These are phyloP conservation scores for Melaleuca quinquenervia DNA, from an alignment of 345 rosid species.

Conservation along the genomic window DNA sequence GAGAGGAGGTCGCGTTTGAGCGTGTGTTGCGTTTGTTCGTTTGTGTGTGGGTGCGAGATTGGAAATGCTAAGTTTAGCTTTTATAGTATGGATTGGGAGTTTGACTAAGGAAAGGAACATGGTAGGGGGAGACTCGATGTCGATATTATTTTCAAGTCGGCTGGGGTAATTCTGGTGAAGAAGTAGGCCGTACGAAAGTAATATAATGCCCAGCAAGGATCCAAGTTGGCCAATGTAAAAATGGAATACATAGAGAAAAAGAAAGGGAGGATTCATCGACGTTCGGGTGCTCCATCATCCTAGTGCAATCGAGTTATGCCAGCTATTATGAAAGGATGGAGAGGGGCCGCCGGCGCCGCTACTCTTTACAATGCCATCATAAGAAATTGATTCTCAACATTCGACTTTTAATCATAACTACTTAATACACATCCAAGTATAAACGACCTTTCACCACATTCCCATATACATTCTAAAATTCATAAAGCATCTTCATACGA, in stretches of 20 bases:
- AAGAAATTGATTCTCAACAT: background rate
- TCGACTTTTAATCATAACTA: background rate
- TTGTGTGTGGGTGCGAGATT: too few relatives aligned
- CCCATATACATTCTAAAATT: fast-evolving
- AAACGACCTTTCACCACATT: background rate
- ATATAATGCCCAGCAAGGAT: background rate
- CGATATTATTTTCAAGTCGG: background rate
- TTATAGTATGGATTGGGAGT: background rate
- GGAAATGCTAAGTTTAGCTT: background rate
- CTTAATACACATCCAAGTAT: fast-evolving
- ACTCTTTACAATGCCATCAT: background rate
- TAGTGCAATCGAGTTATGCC: background rate
- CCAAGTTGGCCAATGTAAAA: background rate
- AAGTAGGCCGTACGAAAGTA: background rate
- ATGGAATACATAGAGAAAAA: background rate
- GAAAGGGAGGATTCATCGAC: too few relatives aligned
- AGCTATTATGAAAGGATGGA: background rate
- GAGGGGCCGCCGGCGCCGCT: background rate
- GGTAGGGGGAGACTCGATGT: background rate
- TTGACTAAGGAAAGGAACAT: background rate
- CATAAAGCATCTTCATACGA: background rate
- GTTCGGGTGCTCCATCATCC: background rate
- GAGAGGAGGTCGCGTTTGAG: background rate
- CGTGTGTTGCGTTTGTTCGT: background rate
- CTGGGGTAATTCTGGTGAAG: background rate